Percentiles rank a stretch among this genome's conserved stretches.
These are phyloP conservation scores for Cladorrhinum sp. DNA, from an alignment of 2,329 filamentous ascomycete species.

Conservation along the genomic window DNA sequence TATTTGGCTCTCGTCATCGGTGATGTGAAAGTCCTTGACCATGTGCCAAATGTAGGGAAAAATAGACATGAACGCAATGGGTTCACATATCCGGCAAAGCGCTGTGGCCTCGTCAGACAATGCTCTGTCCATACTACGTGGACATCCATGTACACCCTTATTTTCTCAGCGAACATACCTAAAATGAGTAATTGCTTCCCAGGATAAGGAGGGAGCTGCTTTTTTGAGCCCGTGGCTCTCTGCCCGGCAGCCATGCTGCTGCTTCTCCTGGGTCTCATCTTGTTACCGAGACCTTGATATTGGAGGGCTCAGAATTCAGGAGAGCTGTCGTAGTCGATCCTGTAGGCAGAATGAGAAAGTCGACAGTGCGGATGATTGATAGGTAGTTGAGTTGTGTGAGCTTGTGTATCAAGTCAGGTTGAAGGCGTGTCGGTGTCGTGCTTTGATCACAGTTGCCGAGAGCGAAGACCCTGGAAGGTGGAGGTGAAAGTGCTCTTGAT, in stretches of 20 bases:
- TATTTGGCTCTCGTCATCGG: conserved; percentile 73
- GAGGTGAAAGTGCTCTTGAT: not conserved
- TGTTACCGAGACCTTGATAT: not conserved
- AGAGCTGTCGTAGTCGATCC: not conserved
- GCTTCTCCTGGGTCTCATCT: conserved; percentile 21
- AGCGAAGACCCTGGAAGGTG: not conserved
- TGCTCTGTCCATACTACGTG: not conserved
- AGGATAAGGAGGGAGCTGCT: conserved; percentile 38
- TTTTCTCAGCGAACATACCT: conserved; percentile 37
- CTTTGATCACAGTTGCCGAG: not conserved
- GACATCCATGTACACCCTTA: not conserved
- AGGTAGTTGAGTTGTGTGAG: not conserved
- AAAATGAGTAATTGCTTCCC: conserved; percentile 50
- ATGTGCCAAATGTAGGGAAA: conserved; percentile 99
- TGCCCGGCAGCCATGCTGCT: conserved; percentile 15
- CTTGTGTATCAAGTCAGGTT: not conserved
- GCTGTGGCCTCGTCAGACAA: conserved; percentile 42
- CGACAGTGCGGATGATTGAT: not conserved
- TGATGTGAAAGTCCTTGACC: conserved; percentile 87
- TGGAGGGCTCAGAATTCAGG: not conserved
- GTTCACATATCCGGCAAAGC: conserved; percentile 93
- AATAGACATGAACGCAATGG: conserved; percentile 99
- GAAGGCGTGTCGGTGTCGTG: not conserved
- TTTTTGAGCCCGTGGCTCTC: conserved; percentile 18
- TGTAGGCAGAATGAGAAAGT: not conserved